Conservation (phyloP, 75 land plant species). For the Cupressus sempervirens region DNA sequence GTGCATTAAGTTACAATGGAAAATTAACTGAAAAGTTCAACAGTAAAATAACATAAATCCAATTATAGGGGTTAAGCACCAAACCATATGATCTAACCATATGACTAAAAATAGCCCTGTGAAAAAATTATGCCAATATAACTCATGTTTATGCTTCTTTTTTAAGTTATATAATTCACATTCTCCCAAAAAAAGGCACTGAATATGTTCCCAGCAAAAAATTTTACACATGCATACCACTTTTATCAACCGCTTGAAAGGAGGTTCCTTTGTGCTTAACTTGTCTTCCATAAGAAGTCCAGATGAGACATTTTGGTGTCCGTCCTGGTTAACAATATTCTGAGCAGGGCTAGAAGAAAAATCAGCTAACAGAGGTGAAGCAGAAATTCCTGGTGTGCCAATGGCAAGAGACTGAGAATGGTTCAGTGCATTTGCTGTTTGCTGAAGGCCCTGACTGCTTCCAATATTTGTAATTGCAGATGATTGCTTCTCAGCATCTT, state of each 20-base stretch:
- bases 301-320: constrained; percentile 34
- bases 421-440: constrained; percentile 13
- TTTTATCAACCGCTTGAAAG: constrained; percentile 76
- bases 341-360: constrained; percentile 43
- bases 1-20: background rate
- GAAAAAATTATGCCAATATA: background rate
- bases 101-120: background rate
- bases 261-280: constrained; percentile 58
- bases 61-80: background rate
- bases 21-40: background rate
- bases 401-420: constrained; percentile 64
- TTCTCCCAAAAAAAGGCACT: background rate
- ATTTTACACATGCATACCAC: constrained; percentile 31
- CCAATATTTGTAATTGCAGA: constrained; percentile 45
- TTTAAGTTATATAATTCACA: background rate
- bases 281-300: constrained; percentile 41
- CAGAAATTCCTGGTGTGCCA: constrained; percentile 92
- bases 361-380: constrained; percentile 89
- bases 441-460: constrained; percentile 33
- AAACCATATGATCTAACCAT: background rate
- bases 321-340: constrained; percentile 41
- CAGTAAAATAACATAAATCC: background rate
- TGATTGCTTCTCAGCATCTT: constrained; percentile 62
- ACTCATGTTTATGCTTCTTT: background rate
- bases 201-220: background rate